Conservation (phyloP, 2,329 filamentous ascomycete species). For the Hypoxylon sp. region DNA sequence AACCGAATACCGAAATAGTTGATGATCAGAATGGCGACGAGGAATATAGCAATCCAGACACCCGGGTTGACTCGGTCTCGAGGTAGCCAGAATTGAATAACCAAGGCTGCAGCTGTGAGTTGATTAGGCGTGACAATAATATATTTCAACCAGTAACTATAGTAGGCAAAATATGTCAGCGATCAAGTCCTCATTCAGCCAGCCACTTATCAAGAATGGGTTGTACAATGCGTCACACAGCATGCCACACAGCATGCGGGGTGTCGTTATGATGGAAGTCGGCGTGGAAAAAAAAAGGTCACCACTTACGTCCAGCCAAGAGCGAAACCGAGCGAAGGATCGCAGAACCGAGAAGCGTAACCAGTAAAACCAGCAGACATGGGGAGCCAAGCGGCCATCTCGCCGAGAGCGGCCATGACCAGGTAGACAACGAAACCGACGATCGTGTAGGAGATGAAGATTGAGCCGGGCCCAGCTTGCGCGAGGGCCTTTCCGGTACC, state of each 20-base stretch:
- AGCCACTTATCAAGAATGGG: background rate
- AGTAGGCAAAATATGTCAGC: background rate
- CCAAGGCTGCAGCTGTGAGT: conserved; percentile 82
- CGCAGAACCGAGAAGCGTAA: conserved; percentile 83
- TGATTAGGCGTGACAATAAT: conserved; percentile 90
- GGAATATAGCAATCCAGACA: conserved; percentile 82
- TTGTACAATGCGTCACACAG: background rate
- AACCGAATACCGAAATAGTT: conserved; percentile 79
- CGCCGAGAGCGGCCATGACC: conserved; percentile 85
- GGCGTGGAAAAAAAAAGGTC: background rate
- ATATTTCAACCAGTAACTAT: conserved; percentile 79
- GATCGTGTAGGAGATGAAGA: conserved; percentile 79
- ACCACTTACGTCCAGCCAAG: conserved; percentile 76
- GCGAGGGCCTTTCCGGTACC: conserved; percentile 72
- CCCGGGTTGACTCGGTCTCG: conserved; percentile 79
- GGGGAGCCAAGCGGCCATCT: conserved; percentile 88
- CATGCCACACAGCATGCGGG: background rate
- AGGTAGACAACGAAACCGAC: conserved; percentile 82
- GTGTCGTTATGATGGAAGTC: background rate
- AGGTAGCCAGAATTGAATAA: conserved; percentile 83
- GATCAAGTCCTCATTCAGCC: conserved; percentile 12
- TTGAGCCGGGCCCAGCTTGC: conserved; percentile 72
- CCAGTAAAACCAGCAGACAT: conserved; percentile 84
- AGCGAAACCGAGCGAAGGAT: conserved; percentile 84
- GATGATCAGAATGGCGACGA: conserved; percentile 73